Conservation (phyloP, 192 early-diverging fungal genomes). For the Diversispora eburnea region DNA sequence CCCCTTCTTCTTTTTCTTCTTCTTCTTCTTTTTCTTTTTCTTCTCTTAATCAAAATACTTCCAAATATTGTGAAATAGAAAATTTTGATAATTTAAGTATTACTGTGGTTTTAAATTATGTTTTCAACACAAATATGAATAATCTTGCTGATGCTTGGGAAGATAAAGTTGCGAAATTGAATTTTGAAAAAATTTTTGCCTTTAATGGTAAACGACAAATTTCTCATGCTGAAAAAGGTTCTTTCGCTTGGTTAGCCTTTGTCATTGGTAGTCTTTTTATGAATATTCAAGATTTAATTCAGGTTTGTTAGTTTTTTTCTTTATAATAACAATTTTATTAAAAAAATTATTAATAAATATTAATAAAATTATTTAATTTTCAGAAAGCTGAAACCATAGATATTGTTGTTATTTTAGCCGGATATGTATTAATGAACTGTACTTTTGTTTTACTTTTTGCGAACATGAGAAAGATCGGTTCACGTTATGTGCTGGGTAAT, state of each 20-base stretch:
- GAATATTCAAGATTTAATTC: slow-evolving; percentile 62
- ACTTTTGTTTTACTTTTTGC: slow-evolving; percentile 76
- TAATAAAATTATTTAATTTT: slow-evolving; percentile 10
- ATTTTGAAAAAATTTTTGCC: slow-evolving; percentile 28
- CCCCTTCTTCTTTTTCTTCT: not conserved
- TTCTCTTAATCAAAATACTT: not conserved
- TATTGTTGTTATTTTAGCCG: slow-evolving; percentile 70
- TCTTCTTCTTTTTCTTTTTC: not conserved
- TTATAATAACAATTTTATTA: not conserved
- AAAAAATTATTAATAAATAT: not conserved
- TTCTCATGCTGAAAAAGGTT: slow-evolving; percentile 42
- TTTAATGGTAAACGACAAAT: slow-evolving; percentile 34
- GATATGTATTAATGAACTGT: slow-evolving; percentile 77
- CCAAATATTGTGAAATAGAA: not conserved
- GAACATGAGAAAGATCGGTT: slow-evolving; percentile 84
- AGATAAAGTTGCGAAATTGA: slow-evolving; percentile 47
- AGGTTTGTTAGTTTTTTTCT: slow-evolving; percentile 31
- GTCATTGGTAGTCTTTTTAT: slow-evolving; percentile 51
- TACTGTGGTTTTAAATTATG: slow-evolving; percentile 48
- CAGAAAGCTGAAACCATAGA: slow-evolving; percentile 72
- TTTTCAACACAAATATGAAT: slow-evolving; percentile 47
- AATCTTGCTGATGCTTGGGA: slow-evolving; percentile 49
- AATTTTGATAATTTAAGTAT: not conserved
- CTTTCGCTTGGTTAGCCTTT: slow-evolving; percentile 52
- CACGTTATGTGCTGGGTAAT: slow-evolving; percentile 65